Evolutionary conservation across 805 yeast genomes (phyloP), one percentile per base, ranked within the genome.

Genomic region (Candida chilensis): DNA sequence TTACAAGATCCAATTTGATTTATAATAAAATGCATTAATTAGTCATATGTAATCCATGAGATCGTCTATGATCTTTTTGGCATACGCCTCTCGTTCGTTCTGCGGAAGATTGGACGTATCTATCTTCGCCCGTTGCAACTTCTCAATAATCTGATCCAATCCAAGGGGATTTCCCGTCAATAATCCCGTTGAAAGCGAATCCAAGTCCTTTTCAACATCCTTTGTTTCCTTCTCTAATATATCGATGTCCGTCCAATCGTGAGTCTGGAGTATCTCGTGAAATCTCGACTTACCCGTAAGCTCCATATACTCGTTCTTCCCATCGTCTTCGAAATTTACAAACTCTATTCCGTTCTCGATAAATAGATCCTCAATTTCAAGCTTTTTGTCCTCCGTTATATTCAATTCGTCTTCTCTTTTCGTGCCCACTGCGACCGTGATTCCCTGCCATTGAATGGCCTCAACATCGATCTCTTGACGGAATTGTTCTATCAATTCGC

Each of bases 321-420:
- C 64, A 2, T 38, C 16, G 5, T 48, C 48, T 12, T 39, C 35
- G 21, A 55, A 50, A 31, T 57, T 44, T 5, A 68, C 45, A 34
- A 51, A 67, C 34, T 70, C 76, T 31, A 65, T 52, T 2, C 74
- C 74, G 18, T 48, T 33, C 5, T 37, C 34, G 3, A 64, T 42
- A 9, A 50, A 51, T 17, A 42, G 29, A 36, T 68, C 74, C 39
- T 68, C 74, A 6, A 62, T 31, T 4, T 44, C 59, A 8, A 41
- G 42, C 9, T 44, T 27, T 11, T 31, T 30, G 1, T 34, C 29
- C 12, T 29, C 39, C 13, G 26, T 27, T 4, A 28, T 32, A 12
- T 20, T 20, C 5, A 9, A 22, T 3, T 21, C 31, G 8, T 20
- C 14, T 1, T 45, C 22, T 10, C 11, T 17, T 4, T 16, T 18